A percentile compares a stretch with the other conserved stretches of the same genome.
Conservation (phyloP, 2,329 filamentous ascomycete species). For the Aspergillus clavatus region DNA sequence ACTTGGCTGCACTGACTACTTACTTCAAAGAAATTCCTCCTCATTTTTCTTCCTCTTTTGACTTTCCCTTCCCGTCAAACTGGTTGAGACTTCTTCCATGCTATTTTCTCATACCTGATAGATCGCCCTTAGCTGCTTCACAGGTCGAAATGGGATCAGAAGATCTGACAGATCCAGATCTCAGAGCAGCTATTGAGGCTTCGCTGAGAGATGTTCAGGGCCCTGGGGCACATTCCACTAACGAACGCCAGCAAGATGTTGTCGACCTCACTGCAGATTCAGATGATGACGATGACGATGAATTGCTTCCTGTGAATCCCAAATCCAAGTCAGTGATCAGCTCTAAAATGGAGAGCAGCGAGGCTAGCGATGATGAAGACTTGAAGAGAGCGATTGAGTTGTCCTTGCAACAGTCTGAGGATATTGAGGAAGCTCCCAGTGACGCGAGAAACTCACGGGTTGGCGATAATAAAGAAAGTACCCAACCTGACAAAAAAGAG, state of each 20-base stretch:
- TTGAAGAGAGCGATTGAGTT: conserved; percentile 33
- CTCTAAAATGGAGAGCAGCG: conserved; percentile 20
- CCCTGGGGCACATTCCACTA: not conserved
- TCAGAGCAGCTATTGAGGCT: conserved; percentile 20
- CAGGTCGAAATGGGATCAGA: conserved; percentile 4
- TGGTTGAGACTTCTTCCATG: too few relatives aligned
- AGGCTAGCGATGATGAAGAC: conserved; percentile 28
- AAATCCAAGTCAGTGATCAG: conserved; percentile 26
- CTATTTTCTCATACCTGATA: not conserved
- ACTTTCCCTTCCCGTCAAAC: not conserved
- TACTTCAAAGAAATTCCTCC: not conserved
- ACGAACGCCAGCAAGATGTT: conserved; percentile 9
- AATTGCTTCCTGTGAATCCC: conserved; percentile 20
- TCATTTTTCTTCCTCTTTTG: not conserved
- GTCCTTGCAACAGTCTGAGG: conserved; percentile 25
- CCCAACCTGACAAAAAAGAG: not conserved
- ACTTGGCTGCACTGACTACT: not conserved
- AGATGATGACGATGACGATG: conserved; percentile 24
- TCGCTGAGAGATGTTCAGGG: conserved; percentile 17
- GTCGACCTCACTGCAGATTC: conserved; percentile 34
- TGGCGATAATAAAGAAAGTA: not conserved
- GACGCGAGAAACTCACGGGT: not conserved
- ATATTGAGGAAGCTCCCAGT: conserved; percentile 5
- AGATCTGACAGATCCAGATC: conserved; percentile 19
- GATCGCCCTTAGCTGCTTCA: not conserved